A percentile compares a stretch with the other conserved stretches of the same genome.
phyloP scores from a whole-genome alignment of 805 yeast species.

The Ogataea haglerorum region DNA sequence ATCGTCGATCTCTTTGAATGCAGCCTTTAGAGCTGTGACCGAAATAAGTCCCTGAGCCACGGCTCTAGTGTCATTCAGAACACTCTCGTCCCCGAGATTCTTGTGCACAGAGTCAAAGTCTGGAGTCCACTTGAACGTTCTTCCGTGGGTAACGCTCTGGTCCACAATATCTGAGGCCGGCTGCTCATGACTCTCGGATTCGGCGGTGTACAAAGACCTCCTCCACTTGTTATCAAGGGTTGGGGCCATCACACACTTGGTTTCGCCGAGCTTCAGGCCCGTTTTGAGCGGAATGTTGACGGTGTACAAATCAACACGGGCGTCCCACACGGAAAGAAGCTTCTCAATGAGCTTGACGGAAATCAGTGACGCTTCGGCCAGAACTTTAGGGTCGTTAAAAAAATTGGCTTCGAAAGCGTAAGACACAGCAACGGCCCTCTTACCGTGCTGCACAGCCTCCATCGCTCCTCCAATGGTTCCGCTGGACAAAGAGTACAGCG shows the following conservation, averaged over 20 bases:
- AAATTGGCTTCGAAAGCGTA: slow-evolving; percentile 66
- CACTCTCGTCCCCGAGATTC: slow-evolving; percentile 40
- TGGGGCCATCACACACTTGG: slow-evolving; percentile 72
- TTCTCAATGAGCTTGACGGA: slow-evolving; percentile 62
- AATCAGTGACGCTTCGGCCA: slow-evolving; percentile 64
- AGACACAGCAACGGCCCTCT: slow-evolving; percentile 74
- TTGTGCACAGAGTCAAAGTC: slow-evolving; percentile 67
- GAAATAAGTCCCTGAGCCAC: slow-evolving; percentile 60
- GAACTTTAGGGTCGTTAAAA: slow-evolving; percentile 45
- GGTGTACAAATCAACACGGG: slow-evolving; percentile 66
- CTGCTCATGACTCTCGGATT: slow-evolving; percentile 9
- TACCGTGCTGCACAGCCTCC: slow-evolving; percentile 80
- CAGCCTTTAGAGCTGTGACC: slow-evolving; percentile 71
- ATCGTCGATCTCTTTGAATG: slow-evolving; percentile 53
- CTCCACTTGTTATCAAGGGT: slow-evolving; percentile 80
- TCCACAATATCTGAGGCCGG: slow-evolving; percentile 44
- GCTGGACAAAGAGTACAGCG: slow-evolving; percentile 82
- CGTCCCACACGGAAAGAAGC: slow-evolving; percentile 56
- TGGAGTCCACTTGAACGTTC: slow-evolving; percentile 78
- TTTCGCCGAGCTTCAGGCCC: slow-evolving; percentile 46
- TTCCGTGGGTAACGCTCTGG: slow-evolving; percentile 38
- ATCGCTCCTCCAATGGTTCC: slow-evolving; percentile 97
- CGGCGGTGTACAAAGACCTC: slow-evolving; percentile 22
- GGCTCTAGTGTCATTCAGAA: slow-evolving; percentile 67
- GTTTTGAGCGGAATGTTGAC: slow-evolving; percentile 77